Conservation (phyloP, 352 stramenopile genomes). For the Phytophthora sp. region DNA sequence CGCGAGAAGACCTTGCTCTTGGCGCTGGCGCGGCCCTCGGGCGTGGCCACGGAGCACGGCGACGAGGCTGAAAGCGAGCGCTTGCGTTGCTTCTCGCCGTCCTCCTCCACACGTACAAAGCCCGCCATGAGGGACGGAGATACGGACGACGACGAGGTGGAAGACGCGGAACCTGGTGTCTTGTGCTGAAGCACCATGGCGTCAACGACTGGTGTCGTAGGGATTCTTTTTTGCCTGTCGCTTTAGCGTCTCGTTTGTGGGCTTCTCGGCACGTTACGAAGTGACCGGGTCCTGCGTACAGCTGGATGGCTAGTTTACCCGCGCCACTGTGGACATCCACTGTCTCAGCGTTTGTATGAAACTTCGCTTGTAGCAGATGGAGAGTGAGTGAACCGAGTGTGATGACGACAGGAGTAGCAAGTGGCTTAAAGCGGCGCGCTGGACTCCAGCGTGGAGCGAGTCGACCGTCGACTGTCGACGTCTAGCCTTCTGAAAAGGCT, state of each 20-base stretch:
- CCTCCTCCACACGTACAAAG: slow-evolving; percentile 63
- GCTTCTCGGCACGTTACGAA: slow-evolving; percentile 21
- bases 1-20: slow-evolving; percentile 53
- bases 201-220: too few species aligned
- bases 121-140: slow-evolving; percentile 41
- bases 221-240: too few species aligned
- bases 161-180: neutral
- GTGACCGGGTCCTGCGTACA: slow-evolving; percentile 3
- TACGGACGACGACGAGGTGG: slow-evolving; percentile 10
- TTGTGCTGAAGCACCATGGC: slow-evolving; percentile 24
- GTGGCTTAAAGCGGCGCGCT: slow-evolving; percentile 10
- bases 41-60: slow-evolving; percentile 29
- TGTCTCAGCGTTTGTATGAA: slow-evolving; percentile 32
- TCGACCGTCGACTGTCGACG: too few species aligned
- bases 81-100: slow-evolving; percentile 44
- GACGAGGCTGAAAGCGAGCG: slow-evolving; percentile 34
- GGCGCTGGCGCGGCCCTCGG: slow-evolving; percentile 36
- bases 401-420: slow-evolving; percentile 3
- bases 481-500: too few species aligned
- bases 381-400: slow-evolving; percentile 1
- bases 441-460: too few species aligned
- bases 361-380: slow-evolving; percentile 9
- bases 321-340: neutral
- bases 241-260: slow-evolving; percentile 3
- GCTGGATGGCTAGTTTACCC: slow-evolving; percentile 23